Conservation (phyloP, 768 basidiomycete genomes). For the Lyophyllum decastes region DNA sequence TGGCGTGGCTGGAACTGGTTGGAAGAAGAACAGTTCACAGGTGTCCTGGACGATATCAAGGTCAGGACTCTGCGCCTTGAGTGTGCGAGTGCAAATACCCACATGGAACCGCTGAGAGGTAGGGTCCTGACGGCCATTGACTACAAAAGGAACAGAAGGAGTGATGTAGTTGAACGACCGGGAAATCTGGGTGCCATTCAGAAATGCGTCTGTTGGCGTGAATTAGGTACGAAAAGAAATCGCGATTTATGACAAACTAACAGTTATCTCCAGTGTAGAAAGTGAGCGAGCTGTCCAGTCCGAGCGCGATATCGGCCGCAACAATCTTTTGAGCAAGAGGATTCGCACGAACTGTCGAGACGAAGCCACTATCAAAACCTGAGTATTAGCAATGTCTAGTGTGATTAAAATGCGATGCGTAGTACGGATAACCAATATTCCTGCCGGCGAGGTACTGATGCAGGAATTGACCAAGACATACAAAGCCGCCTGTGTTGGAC, state of each 20-base stretch:
- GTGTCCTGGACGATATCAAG: slow-evolving; percentile 34
- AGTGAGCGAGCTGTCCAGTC: slow-evolving; percentile 26
- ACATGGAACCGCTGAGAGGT: slow-evolving; percentile 53
- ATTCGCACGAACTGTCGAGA: slow-evolving; percentile 54
- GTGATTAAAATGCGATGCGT: slow-evolving; percentile 19
- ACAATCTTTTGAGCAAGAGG: slow-evolving; percentile 62
- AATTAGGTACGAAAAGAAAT: not conserved
- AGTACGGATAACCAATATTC: slow-evolving; percentile 52
- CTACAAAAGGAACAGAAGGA: slow-evolving; percentile 38
- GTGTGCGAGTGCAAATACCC: slow-evolving; percentile 12
- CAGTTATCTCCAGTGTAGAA: slow-evolving; percentile 59
- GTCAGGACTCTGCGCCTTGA: not conserved
- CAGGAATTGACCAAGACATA: slow-evolving; percentile 64
- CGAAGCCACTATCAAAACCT: slow-evolving; percentile 46
- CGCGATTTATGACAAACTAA: slow-evolving; percentile 30
- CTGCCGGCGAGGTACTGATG: slow-evolving; percentile 57
- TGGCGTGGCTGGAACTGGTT: slow-evolving; percentile 43
- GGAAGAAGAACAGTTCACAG: slow-evolving; percentile 38
- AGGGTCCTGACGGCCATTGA: slow-evolving; percentile 45
- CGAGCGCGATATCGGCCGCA: slow-evolving; percentile 47
- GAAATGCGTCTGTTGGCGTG: slow-evolving; percentile 40
- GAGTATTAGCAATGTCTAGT: not conserved
- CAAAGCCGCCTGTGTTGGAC: slow-evolving; percentile 49
- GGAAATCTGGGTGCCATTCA: slow-evolving; percentile 45
- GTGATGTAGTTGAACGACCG: slow-evolving; percentile 43